A percentile compares a stretch with the other conserved stretches of the same genome.
These are phyloP conservation scores for Lentinula edodes DNA, from an alignment of 768 basidiomycete genomes.

Conservation along the genomic window DNA sequence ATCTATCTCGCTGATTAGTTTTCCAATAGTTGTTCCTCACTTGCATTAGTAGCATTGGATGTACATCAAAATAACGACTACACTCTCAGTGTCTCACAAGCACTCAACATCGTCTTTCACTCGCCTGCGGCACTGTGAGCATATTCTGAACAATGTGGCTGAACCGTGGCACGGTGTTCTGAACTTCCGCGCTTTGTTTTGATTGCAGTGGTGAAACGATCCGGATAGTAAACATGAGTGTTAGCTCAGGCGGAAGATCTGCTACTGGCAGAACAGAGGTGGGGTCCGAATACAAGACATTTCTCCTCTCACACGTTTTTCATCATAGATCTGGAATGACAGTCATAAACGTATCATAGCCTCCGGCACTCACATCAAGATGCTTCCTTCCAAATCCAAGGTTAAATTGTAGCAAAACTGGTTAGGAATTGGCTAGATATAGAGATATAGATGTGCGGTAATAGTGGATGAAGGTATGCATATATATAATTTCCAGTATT, in stretches of 20 bases:
- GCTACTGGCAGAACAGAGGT: slow-evolving; percentile 29
- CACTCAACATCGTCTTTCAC: slow-evolving; percentile 27
- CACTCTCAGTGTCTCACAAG: slow-evolving; percentile 22
- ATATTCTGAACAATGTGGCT: neutral
- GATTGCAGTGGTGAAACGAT: slow-evolving; percentile 21
- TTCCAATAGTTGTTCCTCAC: neutral
- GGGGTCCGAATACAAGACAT: neutral
- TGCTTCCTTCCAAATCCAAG: slow-evolving; percentile 17
- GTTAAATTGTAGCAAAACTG: neutral
- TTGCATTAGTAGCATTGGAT: neutral
- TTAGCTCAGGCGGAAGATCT: slow-evolving; percentile 21
- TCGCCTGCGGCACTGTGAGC: slow-evolving; percentile 27
- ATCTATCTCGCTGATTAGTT: neutral
- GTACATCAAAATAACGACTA: neutral
- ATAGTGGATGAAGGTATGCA: too few species aligned
- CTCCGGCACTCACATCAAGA: slow-evolving; percentile 28
- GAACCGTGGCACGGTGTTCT: neutral
- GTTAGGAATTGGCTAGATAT: too few species aligned
- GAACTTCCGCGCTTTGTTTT: neutral
- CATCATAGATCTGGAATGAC: slow-evolving; percentile 27
- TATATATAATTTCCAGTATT: too few species aligned
- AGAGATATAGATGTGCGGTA: too few species aligned
- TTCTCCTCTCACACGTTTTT: neutral
- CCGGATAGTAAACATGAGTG: slow-evolving; percentile 26
- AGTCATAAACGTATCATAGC: slow-evolving; percentile 23